Base-by-base conservation (phyloP, 805 yeast species). In the Candida coleopterorum region DNA sequence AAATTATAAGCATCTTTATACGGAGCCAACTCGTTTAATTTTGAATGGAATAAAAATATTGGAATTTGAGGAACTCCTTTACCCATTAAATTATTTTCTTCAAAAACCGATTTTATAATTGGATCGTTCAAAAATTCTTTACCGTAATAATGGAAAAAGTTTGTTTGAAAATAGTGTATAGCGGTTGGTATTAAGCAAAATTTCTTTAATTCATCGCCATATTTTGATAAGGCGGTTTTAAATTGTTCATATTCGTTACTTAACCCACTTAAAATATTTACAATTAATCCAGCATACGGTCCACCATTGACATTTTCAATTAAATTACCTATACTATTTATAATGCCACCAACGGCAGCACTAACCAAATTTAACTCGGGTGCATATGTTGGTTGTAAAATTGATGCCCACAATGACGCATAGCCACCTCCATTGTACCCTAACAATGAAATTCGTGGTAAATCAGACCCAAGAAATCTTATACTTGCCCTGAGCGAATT, bases 341-440 rank as follows among this genome's bases (percentile, higher is more conserved):
- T 58, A 46, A 58, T 51, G 2, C 68, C 69, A 10, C 69, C 69
- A 21, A 62, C 27, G 1, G 64, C 64, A n/a, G 51, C 62, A 15
- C 68, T 68, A 10, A 42, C 37, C 6, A 43, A 52, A 35, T 38
- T 52, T 17, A 47, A 40, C 43, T 64, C 69, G 2, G 63, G 60
- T 6, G 68, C 68, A 38, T 63, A 63, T 1, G 40, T 32, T n/a
- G 68, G 68, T 38, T 60, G 64, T 21, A 60, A 43, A 9, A 58
- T 52, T 5, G 63, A 56, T 9, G 67, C 68, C 69, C 69, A 64
- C 6, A 60, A 54, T 17, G 60, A 36, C 9, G 69, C 64, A 27
- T 60, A 42, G 1, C 66, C 51, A 11, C 68, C 69, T 11, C 69
- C 69, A 4, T 66, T 58, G 35, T 56, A 64, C 0, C 70, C 70